Evolutionary conservation across 1,139 yeast genomes (phyloP), one percentile per base, ranked within the genome.

Genomic region (Ogataea hybrid): DNA sequence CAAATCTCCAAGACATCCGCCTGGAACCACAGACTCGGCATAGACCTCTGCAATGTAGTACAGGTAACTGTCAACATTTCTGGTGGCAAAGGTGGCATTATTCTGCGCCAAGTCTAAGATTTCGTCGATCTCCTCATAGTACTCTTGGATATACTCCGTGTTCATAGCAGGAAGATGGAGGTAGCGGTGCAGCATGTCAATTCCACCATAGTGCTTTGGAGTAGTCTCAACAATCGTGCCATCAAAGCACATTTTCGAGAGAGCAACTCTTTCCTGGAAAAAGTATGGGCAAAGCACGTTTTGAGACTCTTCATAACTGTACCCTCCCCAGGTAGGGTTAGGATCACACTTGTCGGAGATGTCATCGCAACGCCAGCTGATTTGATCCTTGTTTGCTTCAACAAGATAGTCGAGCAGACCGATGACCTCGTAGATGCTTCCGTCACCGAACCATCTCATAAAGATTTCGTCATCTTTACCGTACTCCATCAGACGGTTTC

Each of bases 161-260:
- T 44, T 51, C 46, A 62, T 50, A 12, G 50, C 50, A 20, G 60
- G 43, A 7, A 46, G 42, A 30, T 59, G 61, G 21, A 62, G 53
- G 37, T 58, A 48, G 46, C 66, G 58, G 41, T 61, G 66, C 20
- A 62, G 31, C 15, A 62, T 34, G 43, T 61, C 66, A 39, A 57
- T 48, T 28, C 62, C 59, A 15, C 57, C 54, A 51, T 59, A 61
- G 23, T 46, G 53, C 15, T 46, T 37, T 28, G 62, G 53, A 6
- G 44, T 50, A 16, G 52, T 46, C 16, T 43, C 46, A 5, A 40
- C 44, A 18, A 52, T 47, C 37, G 51, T 52, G 30, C 64, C 65
- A 33, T 51, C 52, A 9, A 55, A 49, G 43, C 66, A 62, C 32
- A 23, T 23, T 23, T 23, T 23, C 10, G 25, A 23, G 25, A 23